Evolutionary conservation across 2,329 filamentous ascomycete species (phyloP).

Genomic region (Fusarium verrucosum): DNA sequence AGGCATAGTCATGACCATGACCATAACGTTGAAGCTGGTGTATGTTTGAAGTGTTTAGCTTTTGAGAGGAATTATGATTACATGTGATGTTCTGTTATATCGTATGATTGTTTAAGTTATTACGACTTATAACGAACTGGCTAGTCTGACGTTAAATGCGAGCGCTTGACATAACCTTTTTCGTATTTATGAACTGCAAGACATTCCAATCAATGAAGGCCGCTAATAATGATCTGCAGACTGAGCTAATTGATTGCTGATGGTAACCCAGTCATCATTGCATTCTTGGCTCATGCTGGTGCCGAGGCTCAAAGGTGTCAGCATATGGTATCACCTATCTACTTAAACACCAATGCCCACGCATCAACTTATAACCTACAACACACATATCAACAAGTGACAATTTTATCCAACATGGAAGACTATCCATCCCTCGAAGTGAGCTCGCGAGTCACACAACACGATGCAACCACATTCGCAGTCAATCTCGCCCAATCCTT

Average conservation of each 20-base stretch:
- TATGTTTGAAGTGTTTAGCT: no score
- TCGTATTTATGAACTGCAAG: no score
- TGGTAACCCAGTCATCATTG: not conserved
- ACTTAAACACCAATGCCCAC: not conserved
- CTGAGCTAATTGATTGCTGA: not conserved
- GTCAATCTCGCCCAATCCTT: slow-evolving; percentile 23
- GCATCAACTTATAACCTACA: not conserved
- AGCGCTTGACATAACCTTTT: no score
- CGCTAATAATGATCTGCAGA: not conserved
- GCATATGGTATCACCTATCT: no score
- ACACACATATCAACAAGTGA: not conserved
- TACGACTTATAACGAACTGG: no score
- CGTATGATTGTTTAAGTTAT: no score
- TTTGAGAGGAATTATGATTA: no score
- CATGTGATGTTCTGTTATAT: no score
- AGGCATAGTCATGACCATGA: no score
- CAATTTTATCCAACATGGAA: not conserved
- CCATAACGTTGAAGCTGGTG: no score
- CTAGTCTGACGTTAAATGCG: no score
- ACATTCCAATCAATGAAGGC: not conserved
- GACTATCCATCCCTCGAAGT: slow-evolving; percentile 7
- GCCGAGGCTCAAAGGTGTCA: not conserved
- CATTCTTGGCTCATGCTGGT: not conserved
- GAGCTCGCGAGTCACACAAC: slow-evolving; percentile 9
- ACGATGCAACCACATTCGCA: slow-evolving; percentile 18